Evolutionary conservation across 306 rosid species (phyloP).

Genomic region (Senna tora): DNA sequence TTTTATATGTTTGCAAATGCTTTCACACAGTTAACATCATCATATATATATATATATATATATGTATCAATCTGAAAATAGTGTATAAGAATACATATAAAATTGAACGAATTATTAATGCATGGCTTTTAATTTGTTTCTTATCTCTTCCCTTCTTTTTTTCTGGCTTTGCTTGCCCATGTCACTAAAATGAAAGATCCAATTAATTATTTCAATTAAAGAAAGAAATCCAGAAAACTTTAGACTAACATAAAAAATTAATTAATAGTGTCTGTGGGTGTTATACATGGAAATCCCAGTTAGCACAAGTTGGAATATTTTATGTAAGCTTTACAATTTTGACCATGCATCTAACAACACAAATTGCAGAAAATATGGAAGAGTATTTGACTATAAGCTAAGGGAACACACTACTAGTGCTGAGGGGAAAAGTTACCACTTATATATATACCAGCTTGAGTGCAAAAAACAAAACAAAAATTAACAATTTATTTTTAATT

Average conservation of each 20-base stretch:
- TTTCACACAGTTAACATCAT: no score
- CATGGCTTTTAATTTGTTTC: background rate
- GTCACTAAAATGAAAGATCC: constrained; percentile 4
- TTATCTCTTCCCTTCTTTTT: constrained; percentile 10
- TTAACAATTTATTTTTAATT: no score
- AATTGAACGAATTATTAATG: constrained; percentile 5
- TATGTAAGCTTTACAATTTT: constrained; percentile 33
- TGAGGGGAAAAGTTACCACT: no score
- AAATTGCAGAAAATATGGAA: background rate
- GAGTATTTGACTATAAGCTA: no score
- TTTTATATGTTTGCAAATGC: no score
- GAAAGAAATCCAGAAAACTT: constrained; percentile 14
- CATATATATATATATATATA: no score
- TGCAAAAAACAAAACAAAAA: no score
- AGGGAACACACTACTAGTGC: no score
- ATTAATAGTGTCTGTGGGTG: background rate
- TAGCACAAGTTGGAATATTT: background rate
- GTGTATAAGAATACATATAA: no score
- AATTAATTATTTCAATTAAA: background rate
- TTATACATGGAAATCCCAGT: background rate
- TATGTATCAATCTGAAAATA: no score
- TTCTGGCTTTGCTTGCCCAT: constrained; percentile 6
- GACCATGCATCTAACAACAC: constrained; percentile 35
- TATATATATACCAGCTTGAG: no score
- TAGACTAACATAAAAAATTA: background rate